phyloP scores from a whole-genome alignment of 805 yeast genomes.

The Debaryomyces prosopidis region DNA sequence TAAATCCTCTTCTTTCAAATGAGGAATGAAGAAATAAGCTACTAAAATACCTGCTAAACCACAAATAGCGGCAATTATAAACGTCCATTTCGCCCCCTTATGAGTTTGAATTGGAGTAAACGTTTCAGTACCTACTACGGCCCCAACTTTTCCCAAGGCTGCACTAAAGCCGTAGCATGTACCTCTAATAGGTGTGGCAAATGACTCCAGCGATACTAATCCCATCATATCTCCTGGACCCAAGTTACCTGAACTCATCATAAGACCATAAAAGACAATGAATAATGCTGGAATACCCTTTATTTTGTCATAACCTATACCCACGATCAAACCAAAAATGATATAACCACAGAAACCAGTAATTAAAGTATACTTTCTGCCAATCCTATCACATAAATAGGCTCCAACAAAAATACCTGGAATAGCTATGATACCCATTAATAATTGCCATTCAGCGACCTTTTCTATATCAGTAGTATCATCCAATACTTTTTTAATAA shows the following conservation, averaged over 20 bases:
- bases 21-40: constrained; percentile 66
- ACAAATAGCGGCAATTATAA: constrained; percentile 74
- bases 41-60: constrained; percentile 65
- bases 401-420: constrained; percentile 80
- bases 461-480: constrained; percentile 45
- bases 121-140: constrained; percentile 76
- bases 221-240: constrained; percentile 84
- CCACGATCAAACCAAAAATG: constrained; percentile 70
- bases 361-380: constrained; percentile 72
- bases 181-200: constrained; percentile 77
- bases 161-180: constrained; percentile 75
- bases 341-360: constrained; percentile 71
- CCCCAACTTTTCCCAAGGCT: constrained; percentile 81
- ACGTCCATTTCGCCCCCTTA: constrained; percentile 68
- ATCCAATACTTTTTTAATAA: constrained; percentile 51
- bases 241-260: constrained; percentile 68
- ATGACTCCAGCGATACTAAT: constrained; percentile 60
- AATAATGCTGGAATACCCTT: constrained; percentile 60
- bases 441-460: constrained; percentile 72
- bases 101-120: constrained; percentile 63
- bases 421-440: constrained; percentile 62
- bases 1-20: constrained; percentile 67
- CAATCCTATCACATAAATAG: constrained; percentile 58
- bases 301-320: constrained; percentile 60
- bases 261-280: constrained; percentile 70